Evolutionary conservation across 2,329 filamentous ascomycete genomes (phyloP).

Genomic region (Arthrobotrys entomopaga): DNA sequence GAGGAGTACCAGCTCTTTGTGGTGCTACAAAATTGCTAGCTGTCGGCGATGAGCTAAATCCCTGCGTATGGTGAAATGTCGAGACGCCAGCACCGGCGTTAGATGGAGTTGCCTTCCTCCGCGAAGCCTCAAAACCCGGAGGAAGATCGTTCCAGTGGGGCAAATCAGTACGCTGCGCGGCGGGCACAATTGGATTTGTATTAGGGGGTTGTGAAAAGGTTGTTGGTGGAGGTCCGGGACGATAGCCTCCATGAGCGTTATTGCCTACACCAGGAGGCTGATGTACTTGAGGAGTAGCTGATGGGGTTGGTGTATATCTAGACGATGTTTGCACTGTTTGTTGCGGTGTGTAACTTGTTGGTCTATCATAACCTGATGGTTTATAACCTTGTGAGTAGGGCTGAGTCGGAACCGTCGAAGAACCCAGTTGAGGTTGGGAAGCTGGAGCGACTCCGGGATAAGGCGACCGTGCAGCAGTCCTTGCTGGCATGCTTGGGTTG

Average conservation of each 20-base stretch:
- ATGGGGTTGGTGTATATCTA: conserved; percentile 57
- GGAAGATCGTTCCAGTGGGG: conserved; percentile 96
- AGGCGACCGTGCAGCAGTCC: conserved; percentile 60
- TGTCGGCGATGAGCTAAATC: conserved; percentile 85
- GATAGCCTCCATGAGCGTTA: conserved; percentile 58
- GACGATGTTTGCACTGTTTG: conserved; percentile 22
- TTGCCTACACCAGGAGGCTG: conserved; percentile 66
- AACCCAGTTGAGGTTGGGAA: conserved; percentile 10
- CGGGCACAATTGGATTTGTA: conserved; percentile 71
- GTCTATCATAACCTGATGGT: too few species aligned
- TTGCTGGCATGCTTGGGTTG: conserved; percentile 57
- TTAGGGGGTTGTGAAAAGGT: conserved; percentile 64
- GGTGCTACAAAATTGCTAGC: conserved; percentile 75
- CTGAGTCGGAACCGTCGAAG: conserved; percentile 12
- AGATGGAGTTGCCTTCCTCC: conserved; percentile 78
- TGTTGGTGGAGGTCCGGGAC: conserved; percentile 36
- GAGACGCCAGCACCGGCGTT: conserved; percentile 71
- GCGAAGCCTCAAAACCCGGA: conserved; percentile 79
- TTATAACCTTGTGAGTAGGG: not conserved
- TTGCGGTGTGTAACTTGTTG: too few species aligned
- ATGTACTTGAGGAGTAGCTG: conserved; percentile 61
- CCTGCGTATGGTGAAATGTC: conserved; percentile 75
- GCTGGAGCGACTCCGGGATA: conserved; percentile 44
- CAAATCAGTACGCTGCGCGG: conserved; percentile 70
- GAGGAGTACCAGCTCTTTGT: conserved; percentile 69